Evolutionary conservation across 495 filamentous ascomycete species (phyloP).

Genomic region (Daldinia vernicosa): DNA sequence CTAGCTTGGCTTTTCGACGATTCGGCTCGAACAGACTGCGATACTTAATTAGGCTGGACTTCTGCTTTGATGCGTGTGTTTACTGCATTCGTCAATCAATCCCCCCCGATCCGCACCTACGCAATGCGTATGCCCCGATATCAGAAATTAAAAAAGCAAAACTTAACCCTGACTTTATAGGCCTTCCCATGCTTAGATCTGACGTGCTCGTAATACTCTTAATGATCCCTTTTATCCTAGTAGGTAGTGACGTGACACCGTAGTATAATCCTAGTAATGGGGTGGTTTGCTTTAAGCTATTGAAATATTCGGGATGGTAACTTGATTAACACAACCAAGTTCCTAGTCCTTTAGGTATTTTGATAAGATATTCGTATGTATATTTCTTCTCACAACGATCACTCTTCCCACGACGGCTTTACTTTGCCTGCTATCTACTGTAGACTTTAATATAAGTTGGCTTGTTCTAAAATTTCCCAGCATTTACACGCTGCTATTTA

Average conservation of each 20-base stretch:
- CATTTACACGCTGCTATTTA: too few relatives aligned
- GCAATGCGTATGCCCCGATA: slow-evolving; percentile 33
- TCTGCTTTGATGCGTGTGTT: slow-evolving; percentile 26
- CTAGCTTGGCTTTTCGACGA: slow-evolving; percentile 3
- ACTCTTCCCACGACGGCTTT: too few relatives aligned
- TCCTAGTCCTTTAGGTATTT: too few relatives aligned
- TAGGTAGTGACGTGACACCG: not conserved
- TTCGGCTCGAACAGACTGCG: slow-evolving; percentile 31
- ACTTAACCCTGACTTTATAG: slow-evolving; percentile 22
- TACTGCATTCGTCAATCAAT: slow-evolving; percentile 26
- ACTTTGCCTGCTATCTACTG: too few relatives aligned
- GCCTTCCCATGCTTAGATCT: not conserved
- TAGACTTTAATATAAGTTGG: too few relatives aligned
- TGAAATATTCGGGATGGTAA: too few relatives aligned
- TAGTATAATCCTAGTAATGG: not conserved
- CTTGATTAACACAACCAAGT: too few relatives aligned
- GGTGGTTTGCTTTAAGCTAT: not conserved
- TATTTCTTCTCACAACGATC: too few relatives aligned
- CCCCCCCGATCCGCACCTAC: slow-evolving; percentile 13
- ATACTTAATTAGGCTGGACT: slow-evolving; percentile 27
- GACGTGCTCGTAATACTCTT: not conserved
- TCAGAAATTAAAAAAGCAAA: slow-evolving; percentile 36
- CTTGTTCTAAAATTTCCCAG: too few relatives aligned
- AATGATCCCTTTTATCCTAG: not conserved
- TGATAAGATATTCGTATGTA: too few relatives aligned